Evolutionary conservation across 306 rosid genomes (phyloP).

Genomic region (Cucurbita pepo): DNA sequence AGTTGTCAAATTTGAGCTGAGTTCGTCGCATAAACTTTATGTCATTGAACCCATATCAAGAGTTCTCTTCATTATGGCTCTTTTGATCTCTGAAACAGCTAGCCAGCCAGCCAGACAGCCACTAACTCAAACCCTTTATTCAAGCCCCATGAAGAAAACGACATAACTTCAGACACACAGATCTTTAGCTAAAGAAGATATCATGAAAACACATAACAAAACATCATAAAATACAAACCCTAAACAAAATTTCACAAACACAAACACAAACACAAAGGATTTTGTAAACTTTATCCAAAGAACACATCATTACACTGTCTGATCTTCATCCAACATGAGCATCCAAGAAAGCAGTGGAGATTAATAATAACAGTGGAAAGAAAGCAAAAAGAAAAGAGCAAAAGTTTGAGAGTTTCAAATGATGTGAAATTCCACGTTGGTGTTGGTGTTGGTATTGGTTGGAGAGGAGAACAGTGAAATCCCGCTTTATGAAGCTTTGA

Average conservation of each 20-base stretch:
- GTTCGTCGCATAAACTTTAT: no score
- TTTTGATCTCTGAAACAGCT: neutral
- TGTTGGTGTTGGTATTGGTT: no score
- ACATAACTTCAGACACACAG: neutral
- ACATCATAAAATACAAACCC: neutral
- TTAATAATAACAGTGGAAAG: neutral
- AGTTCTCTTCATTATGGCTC: neutral
- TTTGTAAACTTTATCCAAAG: neutral
- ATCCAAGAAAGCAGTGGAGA: neutral
- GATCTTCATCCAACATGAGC: neutral
- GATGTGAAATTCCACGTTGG: neutral
- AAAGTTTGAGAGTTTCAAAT: neutral
- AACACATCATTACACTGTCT: neutral
- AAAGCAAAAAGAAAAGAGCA: neutral
- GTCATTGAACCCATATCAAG: neutral
- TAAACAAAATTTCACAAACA: neutral
- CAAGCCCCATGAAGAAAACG: neutral
- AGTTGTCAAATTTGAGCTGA: no score
- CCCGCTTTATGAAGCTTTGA: no score
- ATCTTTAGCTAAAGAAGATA: neutral
- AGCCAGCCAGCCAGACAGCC: neutral
- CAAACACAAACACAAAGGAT: neutral
- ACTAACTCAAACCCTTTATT: neutral
- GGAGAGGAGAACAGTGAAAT: no score
- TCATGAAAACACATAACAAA: neutral